Evolutionary conservation across 306 rosid species (phyloP), one percentile per base, ranked within the genome.

Genomic region (Acacia crassicarpa): DNA sequence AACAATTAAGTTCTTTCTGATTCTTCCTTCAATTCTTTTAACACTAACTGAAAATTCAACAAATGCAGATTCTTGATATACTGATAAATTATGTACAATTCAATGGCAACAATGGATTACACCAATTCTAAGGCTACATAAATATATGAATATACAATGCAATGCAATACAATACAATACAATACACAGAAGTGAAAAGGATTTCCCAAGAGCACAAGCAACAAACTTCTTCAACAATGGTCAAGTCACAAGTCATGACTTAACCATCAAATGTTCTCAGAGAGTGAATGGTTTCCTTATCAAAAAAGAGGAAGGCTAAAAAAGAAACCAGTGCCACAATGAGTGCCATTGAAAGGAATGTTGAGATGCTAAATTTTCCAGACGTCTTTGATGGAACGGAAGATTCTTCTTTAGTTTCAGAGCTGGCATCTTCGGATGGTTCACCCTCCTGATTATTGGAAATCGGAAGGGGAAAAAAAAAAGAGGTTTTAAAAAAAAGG

Each of bases 401-500:
- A 75, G 77, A 53, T 23, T 83, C 76, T 65, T 23, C 75, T 74
- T 72, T 82, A 78, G 63, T 79, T 66, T 68, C 83, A 33, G 67
- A 43, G 51, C 80, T 82, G 76, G 83, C 77, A 48, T 77, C 85
- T 76, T 82, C 88, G 76, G 87, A 78, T 78, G 46, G 72, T 74
- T 91, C 91, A 91, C 76, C 90, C 82, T 78, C 91, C 96, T 90
- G 89, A 67, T 78, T 70, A 80, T 16, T 72, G 74, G 75, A 85
- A 85, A 81, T 74, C 6, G 12, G 8, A 8, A 5, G 1, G 5
- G 5, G 5, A 35, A 35, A 54, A 48, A n/a, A 27, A 27, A 27
- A 27, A 27, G 1, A 27, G 45, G 53, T 83, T 74, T 20, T 69
- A 0, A 48, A 14, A n/a, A 8, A 19, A 56, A n/a, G 10, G 51